These are phyloP conservation scores for Pichia sp. DNA, from an alignment of 1,139 yeast genomes.

Conservation along the genomic window DNA sequence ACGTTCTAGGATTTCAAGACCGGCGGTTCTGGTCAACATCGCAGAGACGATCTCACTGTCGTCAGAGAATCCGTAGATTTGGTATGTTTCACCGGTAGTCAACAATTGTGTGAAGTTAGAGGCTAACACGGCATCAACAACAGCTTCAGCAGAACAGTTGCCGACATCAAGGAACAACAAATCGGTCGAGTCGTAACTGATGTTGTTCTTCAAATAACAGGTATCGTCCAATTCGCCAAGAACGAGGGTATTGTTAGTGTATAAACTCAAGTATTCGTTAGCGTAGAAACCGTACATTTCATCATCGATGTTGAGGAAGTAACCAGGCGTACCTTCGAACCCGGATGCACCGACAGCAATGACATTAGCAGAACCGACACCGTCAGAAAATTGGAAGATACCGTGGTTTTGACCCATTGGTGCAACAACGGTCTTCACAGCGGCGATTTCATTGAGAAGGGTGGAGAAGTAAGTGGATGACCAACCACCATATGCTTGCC, in stretches of 20 bases:
- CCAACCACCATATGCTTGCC: slow-evolving; percentile 12
- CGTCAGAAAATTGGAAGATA: slow-evolving; percentile 13
- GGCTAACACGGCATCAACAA: not conserved
- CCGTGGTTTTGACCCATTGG: slow-evolving; percentile 12
- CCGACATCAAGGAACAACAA: slow-evolving; percentile 4
- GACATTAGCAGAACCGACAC: slow-evolving; percentile 8
- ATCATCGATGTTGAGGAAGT: not conserved
- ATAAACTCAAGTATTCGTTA: not conserved
- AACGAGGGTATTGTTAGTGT: slow-evolving; percentile 1
- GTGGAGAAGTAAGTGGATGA: not conserved
- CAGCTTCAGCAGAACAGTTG: not conserved
- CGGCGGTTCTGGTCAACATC: not conserved
- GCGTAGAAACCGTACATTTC: slow-evolving; percentile 3
- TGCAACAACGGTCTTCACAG: slow-evolving; percentile 7
- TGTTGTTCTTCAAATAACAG: not conserved
- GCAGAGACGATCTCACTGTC: not conserved
- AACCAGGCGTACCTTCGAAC: slow-evolving; percentile 8
- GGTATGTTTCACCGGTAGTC: slow-evolving; percentile 3
- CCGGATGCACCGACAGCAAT: slow-evolving; percentile 11
- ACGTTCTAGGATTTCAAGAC: not conserved
- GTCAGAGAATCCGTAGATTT: not conserved
- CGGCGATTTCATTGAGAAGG: slow-evolving; percentile 1
- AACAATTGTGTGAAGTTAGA: slow-evolving; percentile 9
- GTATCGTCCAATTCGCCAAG: not conserved
- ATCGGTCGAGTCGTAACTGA: not conserved